Percentiles rank a stretch among this genome's conserved stretches.
Conservation (phyloP, 2,329 filamentous ascomycete genomes). For the Aspergillus calidoustus region DNA sequence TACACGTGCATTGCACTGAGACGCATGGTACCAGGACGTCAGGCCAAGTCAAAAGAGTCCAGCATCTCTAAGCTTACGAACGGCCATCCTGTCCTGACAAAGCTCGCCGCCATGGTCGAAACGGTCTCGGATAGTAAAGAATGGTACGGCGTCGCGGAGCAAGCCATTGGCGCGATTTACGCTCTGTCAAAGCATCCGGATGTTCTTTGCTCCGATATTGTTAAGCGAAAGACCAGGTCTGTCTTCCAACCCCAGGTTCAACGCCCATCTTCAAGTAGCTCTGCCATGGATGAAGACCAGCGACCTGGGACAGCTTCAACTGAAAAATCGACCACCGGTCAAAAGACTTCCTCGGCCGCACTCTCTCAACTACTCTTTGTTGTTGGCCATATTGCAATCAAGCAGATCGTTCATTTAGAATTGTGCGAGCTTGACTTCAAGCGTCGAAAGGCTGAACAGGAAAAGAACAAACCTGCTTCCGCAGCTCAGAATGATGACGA, state of each 20-base stretch:
- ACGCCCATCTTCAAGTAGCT: constrained; percentile 32
- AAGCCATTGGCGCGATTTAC: constrained; percentile 95
- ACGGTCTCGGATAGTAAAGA: constrained; percentile 89
- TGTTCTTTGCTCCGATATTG: constrained; percentile 85
- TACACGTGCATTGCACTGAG: constrained; percentile 93
- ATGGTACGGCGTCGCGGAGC: constrained; percentile 93
- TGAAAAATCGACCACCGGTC: constrained; percentile 51
- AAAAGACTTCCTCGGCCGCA: constrained; percentile 69
- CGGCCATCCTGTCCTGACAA: constrained; percentile 83
- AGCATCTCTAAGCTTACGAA: constrained; percentile 79
- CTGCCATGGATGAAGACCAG: constrained; percentile 38
- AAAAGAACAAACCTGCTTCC: constrained; percentile 52
- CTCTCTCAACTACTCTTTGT: constrained; percentile 93
- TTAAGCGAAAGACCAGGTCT: constrained; percentile 81
- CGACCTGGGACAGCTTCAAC: constrained; percentile 40
- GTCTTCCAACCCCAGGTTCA: constrained; percentile 66
- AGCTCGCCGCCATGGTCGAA: constrained; percentile 82
- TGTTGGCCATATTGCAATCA: constrained; percentile 95
- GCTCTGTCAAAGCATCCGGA: constrained; percentile 92
- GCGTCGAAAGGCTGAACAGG: constrained; percentile 71
- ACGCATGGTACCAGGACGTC: constrained; percentile 86
- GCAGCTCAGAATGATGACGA: constrained; percentile 57
- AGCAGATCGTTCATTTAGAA: constrained; percentile 97
- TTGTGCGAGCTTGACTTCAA: constrained; percentile 99
- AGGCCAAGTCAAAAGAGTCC: constrained; percentile 70